Conservation (phyloP, 1,139 yeast genomes). For the Kurtzmaniella quercitrusa region DNA sequence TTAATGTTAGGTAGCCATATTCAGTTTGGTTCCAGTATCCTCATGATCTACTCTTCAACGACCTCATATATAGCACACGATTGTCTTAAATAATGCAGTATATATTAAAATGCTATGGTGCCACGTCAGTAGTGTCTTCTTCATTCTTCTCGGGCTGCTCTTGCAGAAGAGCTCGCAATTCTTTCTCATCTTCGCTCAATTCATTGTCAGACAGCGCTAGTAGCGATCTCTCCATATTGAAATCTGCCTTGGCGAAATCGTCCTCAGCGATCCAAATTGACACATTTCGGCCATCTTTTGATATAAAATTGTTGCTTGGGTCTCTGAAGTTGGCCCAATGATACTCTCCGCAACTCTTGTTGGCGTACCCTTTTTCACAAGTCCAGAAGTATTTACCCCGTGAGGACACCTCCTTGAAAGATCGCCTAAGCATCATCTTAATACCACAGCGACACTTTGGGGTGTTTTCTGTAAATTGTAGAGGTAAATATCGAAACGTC, state of each 20-base stretch:
- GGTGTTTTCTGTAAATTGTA: slow-evolving; percentile 23
- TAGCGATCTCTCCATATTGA: not conserved
- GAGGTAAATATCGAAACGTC: slow-evolving; percentile 55
- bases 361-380: slow-evolving; percentile 38
- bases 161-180: not conserved
- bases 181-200: not conserved
- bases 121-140: not conserved
- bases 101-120: not conserved
- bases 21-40: too few species aligned
- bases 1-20: too few species aligned
- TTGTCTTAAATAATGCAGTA: not conserved
- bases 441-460: slow-evolving; percentile 51
- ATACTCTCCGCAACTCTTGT: slow-evolving; percentile 43
- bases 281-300: slow-evolving; percentile 4
- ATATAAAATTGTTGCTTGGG: slow-evolving; percentile 18
- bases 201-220: not conserved
- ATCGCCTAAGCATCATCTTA: slow-evolving; percentile 45
- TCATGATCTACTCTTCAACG: too few species aligned
- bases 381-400: slow-evolving; percentile 54
- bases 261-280: slow-evolving; percentile 34
- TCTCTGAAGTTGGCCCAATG: slow-evolving; percentile 44
- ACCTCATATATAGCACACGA: too few species aligned
- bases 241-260: slow-evolving; percentile 13
- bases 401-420: slow-evolving; percentile 35
- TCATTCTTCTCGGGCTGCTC: not conserved